Evolutionary conservation across 305 asterid species (phyloP).

Genomic region (Fraxinus paxiana): DNA sequence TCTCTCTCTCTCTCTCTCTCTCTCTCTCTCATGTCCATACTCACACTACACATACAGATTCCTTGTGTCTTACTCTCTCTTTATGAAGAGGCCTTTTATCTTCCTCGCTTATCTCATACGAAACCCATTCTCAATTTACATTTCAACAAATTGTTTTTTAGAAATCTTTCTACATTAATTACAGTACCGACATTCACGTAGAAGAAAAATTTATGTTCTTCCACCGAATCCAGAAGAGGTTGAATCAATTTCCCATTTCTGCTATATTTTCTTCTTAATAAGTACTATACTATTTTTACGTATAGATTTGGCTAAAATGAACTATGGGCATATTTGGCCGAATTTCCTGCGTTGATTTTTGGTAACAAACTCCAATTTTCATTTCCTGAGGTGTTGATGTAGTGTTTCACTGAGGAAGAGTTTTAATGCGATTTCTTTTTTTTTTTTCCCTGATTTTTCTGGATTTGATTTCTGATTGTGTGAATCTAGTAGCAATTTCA

Average conservation of each 20-base stretch:
- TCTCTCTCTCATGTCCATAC: constrained; percentile 19
- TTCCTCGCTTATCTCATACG: constrained; percentile 56
- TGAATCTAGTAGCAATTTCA: constrained; percentile 2
- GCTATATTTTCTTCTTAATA: not conserved
- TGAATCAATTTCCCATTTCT: constrained; percentile 16
- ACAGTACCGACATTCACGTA: constrained; percentile 21
- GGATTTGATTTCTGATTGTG: constrained; percentile 22
- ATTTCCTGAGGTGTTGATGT: constrained; percentile 37
- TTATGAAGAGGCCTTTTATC: constrained; percentile 22
- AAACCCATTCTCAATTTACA: constrained; percentile 34
- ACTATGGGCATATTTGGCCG: not conserved
- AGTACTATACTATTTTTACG: not conserved
- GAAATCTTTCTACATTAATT: constrained; percentile 21
- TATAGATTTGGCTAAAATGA: not conserved
- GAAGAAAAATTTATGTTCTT: constrained; percentile 24
- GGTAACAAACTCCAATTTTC: constrained; percentile 19
- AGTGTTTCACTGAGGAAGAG: constrained; percentile 6
- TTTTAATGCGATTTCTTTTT: constrained; percentile 19
- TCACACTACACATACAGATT: not conserved
- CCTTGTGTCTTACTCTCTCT: constrained; percentile 20
- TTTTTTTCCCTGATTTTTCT: not conserved
- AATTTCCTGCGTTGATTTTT: constrained; percentile 22
- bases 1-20: constrained; percentile 4
- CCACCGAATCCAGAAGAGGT: constrained; percentile 33
- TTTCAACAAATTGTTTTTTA: constrained; percentile 4